Conservation (phyloP, 257 asterid species). For the Jaltomata sinuosa region DNA sequence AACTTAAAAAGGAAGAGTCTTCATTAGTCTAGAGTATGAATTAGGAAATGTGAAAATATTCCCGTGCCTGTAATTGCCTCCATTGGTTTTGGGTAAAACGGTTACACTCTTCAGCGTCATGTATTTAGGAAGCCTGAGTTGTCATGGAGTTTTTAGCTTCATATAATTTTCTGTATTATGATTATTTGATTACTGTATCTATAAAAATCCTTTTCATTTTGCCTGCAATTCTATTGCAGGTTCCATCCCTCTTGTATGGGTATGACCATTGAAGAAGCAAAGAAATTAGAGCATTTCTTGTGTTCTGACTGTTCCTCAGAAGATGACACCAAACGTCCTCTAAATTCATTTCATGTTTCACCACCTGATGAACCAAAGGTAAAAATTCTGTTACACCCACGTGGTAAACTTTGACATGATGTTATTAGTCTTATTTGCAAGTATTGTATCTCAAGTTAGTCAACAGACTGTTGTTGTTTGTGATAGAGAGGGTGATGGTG, state of each 20-base stretch:
- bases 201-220: background rate
- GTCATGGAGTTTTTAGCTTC: background rate
- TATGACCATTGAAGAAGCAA: constrained; percentile 74
- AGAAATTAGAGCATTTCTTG: constrained; percentile 69
- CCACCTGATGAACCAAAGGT: constrained; percentile 50
- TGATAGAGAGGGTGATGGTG: background rate
- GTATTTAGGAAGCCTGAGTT: background rate
- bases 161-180: background rate
- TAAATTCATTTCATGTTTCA: constrained; percentile 58
- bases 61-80: background rate
- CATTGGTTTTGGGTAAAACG: background rate
- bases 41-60: background rate
- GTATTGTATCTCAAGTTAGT: background rate
- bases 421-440: background rate
- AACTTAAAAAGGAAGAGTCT: background rate
- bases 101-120: background rate
- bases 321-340: constrained; percentile 59
- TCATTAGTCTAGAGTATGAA: background rate
- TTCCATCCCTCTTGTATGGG: constrained; percentile 91
- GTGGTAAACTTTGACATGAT: background rate
- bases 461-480: background rate
- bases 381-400: background rate
- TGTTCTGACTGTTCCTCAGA: constrained; percentile 79
- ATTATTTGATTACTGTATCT: background rate
- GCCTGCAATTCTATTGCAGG: constrained; percentile 25